Conservation (phyloP, 257 asterid genomes). For the Lycium barbarum region DNA sequence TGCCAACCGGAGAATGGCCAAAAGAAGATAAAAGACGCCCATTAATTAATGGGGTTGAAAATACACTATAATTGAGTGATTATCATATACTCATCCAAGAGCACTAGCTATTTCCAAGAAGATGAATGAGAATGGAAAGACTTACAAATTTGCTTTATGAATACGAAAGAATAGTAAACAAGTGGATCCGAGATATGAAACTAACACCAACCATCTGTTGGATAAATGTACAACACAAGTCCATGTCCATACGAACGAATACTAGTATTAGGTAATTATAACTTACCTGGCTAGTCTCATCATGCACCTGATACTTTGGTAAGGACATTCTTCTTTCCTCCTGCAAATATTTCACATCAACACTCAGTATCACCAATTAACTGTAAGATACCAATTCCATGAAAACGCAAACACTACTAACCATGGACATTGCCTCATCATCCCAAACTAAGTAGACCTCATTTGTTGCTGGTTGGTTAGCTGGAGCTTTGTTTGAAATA, state of each 20-base stretch:
- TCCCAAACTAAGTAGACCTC: constrained; percentile 99
- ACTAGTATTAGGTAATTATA: constrained; percentile 45
- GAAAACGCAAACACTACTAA: constrained; percentile 41
- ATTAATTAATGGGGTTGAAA: constrained; percentile 58
- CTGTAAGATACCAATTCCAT: neutral
- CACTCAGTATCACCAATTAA: constrained; percentile 23
- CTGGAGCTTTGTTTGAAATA: constrained; percentile 93
- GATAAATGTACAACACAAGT: constrained; percentile 57
- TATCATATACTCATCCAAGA: constrained; percentile 9
- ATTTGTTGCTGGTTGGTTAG: constrained; percentile 73
- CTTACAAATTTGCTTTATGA: constrained; percentile 35
- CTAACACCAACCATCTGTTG: constrained; percentile 58
- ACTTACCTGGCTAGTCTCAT: constrained; percentile 99
- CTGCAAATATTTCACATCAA: constrained; percentile 55
- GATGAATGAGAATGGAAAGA: constrained; percentile 30
- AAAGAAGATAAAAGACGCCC: constrained; percentile 52
- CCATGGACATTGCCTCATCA: constrained; percentile 99
- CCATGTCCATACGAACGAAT: constrained; percentile 46
- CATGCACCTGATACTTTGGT: constrained; percentile 99
- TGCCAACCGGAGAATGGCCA: constrained; percentile 81
- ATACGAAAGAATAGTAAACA: constrained; percentile 50
- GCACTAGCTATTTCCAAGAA: neutral
- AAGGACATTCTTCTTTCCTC: constrained; percentile 99
- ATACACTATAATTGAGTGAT: constrained; percentile 32
- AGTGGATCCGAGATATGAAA: constrained; percentile 51